Evolutionary conservation across 2,329 filamentous ascomycete genomes (phyloP).

Genomic region (Fusarium agapanthi): DNA sequence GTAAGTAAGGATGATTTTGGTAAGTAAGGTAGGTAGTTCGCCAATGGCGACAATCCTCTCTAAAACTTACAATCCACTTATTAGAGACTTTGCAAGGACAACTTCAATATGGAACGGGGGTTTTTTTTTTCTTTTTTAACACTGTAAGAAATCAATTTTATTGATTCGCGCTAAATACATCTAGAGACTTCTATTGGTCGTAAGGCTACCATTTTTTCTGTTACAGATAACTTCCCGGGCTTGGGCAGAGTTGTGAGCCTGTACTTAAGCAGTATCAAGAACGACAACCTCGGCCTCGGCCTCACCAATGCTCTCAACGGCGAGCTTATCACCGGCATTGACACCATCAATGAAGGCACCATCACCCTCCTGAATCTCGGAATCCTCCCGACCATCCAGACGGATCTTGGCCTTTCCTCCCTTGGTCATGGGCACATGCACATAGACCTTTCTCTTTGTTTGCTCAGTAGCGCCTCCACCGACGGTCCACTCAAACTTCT

Average conservation of each 20-base stretch:
- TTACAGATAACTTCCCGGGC: not conserved
- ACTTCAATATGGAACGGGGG: not conserved
- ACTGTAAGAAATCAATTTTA: slow-evolving; percentile 1
- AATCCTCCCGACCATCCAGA: slow-evolving; percentile 71
- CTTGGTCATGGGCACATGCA: slow-evolving; percentile 85
- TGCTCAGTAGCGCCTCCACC: slow-evolving; percentile 65
- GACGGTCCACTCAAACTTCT: slow-evolving; percentile 75
- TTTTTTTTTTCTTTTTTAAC: not conserved
- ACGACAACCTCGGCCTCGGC: slow-evolving; percentile 75
- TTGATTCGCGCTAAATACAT: slow-evolving; percentile 22
- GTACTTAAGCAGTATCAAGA: slow-evolving; percentile 66
- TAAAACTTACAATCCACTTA: not conserved
- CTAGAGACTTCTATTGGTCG: not conserved
- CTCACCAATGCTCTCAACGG: slow-evolving; percentile 73
- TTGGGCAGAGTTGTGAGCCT: not conserved
- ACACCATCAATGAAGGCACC: slow-evolving; percentile 78
- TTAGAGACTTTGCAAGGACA: not conserved
- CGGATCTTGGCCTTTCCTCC: slow-evolving; percentile 76
- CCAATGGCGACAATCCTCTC: not conserved
- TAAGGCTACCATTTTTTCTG: not conserved
- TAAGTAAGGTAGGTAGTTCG: not conserved
- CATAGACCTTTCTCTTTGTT: slow-evolving; percentile 75
- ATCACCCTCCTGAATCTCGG: slow-evolving; percentile 76
- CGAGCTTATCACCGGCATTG: slow-evolving; percentile 69
- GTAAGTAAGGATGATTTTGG: not conserved